Percentiles rank a stretch among this genome's conserved stretches.
These are phyloP conservation scores for Ceriops tagal DNA, from an alignment of 345 rosid genomes.

Conservation along the genomic window DNA sequence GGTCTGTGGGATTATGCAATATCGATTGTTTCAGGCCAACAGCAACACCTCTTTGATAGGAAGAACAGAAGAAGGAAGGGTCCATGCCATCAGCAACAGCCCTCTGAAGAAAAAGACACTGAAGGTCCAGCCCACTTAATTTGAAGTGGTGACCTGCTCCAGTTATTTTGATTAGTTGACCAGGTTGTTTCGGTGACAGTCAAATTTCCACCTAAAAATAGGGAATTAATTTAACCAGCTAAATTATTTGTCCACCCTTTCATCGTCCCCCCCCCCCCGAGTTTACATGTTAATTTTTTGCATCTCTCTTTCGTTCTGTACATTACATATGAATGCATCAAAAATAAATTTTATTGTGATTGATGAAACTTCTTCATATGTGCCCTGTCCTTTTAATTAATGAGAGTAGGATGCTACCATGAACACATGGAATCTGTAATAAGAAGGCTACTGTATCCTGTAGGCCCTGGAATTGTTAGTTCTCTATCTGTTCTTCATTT, in stretches of 20 bases:
- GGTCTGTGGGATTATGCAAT: constrained; percentile 85
- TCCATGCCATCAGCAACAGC: background rate
- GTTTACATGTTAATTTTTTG: too few relatives aligned
- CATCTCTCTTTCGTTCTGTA: background rate
- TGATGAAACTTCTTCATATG: too few relatives aligned
- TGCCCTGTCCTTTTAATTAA: too few relatives aligned
- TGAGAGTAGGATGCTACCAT: too few relatives aligned
- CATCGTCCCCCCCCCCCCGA: constrained; percentile 3
- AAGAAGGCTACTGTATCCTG: too few relatives aligned
- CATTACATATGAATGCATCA: background rate
- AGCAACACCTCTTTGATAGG: constrained; percentile 33
- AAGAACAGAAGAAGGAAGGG: background rate
- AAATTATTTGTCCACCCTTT: constrained; percentile 8
- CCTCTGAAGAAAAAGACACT: constrained; percentile 18
- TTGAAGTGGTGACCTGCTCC: constrained; percentile 1
- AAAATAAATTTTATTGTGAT: background rate
- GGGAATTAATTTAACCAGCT: constrained; percentile 25
- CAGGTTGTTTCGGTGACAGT: constrained; percentile 26
- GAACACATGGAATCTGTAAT: too few relatives aligned
- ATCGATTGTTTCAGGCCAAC: constrained; percentile 91
- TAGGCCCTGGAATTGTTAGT: too few relatives aligned
- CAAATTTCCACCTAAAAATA: constrained; percentile 15
- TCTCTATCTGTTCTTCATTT: too few relatives aligned
- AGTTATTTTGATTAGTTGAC: background rate
- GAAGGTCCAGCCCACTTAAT: constrained; percentile 16